Evolutionary conservation across 257 asterid species (phyloP).

Genomic region (Solanum corneliomulleri): DNA sequence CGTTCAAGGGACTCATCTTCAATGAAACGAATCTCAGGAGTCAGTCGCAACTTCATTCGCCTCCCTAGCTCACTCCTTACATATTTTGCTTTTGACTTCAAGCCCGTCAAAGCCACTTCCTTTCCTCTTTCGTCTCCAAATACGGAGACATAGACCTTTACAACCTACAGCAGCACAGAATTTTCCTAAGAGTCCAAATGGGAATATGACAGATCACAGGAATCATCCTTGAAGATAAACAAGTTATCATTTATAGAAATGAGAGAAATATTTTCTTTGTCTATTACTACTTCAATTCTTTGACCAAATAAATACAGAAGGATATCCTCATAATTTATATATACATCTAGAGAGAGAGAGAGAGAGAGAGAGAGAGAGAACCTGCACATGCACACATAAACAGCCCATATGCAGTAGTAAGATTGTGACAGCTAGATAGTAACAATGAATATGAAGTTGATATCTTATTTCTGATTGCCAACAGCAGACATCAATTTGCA

Average conservation of each 20-base stretch:
- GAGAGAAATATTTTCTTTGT: not conserved
- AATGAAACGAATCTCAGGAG: constrained; percentile 89
- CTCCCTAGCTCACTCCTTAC: constrained; percentile 82
- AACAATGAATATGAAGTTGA: not conserved
- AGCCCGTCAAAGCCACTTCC: constrained; percentile 88
- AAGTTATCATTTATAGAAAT: not conserved
- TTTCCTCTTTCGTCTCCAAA: constrained; percentile 99
- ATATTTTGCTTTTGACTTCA: constrained; percentile 83
- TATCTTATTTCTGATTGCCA: not conserved
- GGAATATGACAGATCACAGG: not conserved
- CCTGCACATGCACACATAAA: not conserved
- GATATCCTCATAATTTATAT: not conserved
- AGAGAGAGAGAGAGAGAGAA: not conserved
- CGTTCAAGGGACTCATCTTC: constrained; percentile 93
- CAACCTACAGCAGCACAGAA: constrained; percentile 44
- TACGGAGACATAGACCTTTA: constrained; percentile 90
- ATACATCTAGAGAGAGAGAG: not conserved
- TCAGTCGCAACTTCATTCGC: constrained; percentile 92
- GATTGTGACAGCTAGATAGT: not conserved
- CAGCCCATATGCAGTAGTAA: not conserved
- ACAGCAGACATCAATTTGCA: not conserved
- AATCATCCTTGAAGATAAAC: not conserved
- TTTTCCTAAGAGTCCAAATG: not conserved
- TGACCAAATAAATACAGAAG: not conserved
- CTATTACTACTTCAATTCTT: not conserved